Evolutionary conservation across 2,329 filamentous ascomycete genomes (phyloP), one percentile per base, ranked within the genome.

Genomic region (Ascochyta pisi): DNA sequence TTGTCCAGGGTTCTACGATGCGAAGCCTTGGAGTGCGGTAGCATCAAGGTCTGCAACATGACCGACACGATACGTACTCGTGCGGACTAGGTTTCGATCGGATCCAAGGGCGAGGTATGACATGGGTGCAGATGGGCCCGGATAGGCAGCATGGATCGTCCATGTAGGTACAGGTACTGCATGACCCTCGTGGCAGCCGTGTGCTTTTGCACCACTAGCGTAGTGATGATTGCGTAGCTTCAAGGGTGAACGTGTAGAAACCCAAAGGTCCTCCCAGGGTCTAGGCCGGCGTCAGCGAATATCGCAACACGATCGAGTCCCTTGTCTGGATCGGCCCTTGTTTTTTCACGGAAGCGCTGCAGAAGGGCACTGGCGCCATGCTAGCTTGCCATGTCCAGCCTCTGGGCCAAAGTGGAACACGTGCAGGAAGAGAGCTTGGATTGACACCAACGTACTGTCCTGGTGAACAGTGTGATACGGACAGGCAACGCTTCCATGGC

Each of bases 221-320:
- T 47, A 29, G 15, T 27, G n/a, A 26, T 8, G 13, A 10, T 10
- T 22, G 35, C 12, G 27, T 22, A 19, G 31, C 24, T 37, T 13
- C 19, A 7, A 10, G 31, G 4, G 2, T 29, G 45, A 54, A 10
- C 27, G 45, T 54, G 45, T 22, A 35, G 13, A 6, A 40, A 40
- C 1, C 29, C 38, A 22, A 22, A 16, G 27, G 27, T 23, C 23
- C 15, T 46, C 16, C 31, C 26, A 48, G 31, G 41, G 53, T 43
- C 47, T 56, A 23, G 47, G 37, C 47, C 37, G 47, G 53, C 35
- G 47, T 38, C 47, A 46, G 50, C 41, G 29, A 26, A 45, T 2
- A 13, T 27, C 8, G 35, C 26, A 34, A 33, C 39, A 26, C 38
- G 48, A 44, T 44, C 48, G 40, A 44, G 24, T 39, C 33, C 24